These are phyloP conservation scores for Aspergillus fijiensis DNA, from an alignment of 2,329 filamentous ascomycete species.

Conservation along the genomic window DNA sequence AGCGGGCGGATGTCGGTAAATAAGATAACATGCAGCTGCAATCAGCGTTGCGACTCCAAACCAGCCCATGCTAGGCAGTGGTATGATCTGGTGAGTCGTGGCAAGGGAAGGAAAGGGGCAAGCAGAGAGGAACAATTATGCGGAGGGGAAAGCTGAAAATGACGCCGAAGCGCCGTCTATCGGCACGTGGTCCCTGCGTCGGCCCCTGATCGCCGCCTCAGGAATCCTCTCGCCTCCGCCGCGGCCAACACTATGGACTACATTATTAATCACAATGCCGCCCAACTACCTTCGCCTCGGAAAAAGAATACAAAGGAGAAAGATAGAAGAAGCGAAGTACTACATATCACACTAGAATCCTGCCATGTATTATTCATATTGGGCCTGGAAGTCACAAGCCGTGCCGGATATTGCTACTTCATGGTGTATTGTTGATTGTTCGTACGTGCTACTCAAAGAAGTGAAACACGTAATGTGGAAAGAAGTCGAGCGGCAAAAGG, in stretches of 20 bases:
- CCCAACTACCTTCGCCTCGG: neutral
- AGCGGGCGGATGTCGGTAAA: constrained; percentile 41
- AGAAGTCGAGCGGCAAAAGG: neutral
- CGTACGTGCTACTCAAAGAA: no score
- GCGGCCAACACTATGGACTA: neutral
- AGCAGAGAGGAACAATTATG: neutral
- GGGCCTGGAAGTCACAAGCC: no score
- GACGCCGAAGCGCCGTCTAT: neutral
- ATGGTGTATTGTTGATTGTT: no score
- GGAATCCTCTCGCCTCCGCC: neutral
- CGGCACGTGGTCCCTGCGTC: neutral
- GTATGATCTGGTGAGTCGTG: neutral
- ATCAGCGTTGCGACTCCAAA: constrained; percentile 41
- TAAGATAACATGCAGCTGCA: constrained; percentile 40
- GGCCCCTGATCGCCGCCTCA: neutral
- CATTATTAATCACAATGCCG: neutral
- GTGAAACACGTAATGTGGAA: no score
- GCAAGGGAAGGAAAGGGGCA: neutral
- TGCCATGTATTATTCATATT: no score
- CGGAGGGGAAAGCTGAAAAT: neutral
- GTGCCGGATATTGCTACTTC: no score
- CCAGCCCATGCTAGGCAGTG: constrained; percentile 41
- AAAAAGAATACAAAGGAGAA: neutral
- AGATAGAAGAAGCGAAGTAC: no score
- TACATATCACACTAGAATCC: no score